Conservation (phyloP, 768 basidiomycete genomes). For the Russula lepida region DNA sequence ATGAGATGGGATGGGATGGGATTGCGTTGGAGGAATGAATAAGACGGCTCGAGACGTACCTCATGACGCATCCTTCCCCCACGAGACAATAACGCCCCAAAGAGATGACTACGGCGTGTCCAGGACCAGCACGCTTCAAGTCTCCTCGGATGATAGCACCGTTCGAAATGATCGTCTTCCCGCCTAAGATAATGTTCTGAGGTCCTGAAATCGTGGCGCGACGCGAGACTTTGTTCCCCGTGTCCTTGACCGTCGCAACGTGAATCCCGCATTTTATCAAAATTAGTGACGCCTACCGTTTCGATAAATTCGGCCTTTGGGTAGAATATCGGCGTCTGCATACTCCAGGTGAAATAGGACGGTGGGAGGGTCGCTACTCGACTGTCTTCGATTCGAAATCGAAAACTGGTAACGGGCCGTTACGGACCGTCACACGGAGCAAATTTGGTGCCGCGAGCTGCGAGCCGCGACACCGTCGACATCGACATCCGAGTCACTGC, state of each 20-base stretch:
- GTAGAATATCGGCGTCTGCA: conserved; percentile 74
- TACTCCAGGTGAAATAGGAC: conserved; percentile 22
- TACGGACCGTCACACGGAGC: not conserved
- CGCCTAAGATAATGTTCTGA: conserved; percentile 94
- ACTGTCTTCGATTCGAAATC: not conserved
- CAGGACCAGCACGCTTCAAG: conserved; percentile 78
- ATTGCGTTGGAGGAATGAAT: not conserved
- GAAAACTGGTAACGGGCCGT: not conserved
- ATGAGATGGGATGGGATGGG: not conserved
- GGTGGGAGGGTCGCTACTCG: too few relatives aligned
- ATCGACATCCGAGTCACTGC: not conserved
- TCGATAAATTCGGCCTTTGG: conserved; percentile 81
- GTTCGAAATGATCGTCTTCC: conserved; percentile 91
- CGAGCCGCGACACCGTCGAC: not conserved
- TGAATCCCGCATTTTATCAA: not conserved
- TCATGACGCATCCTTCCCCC: conserved; percentile 83
- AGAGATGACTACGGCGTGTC: conserved; percentile 89
- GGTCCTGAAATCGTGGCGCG: conserved; percentile 87
- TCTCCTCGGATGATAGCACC: conserved; percentile 91
- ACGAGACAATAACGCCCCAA: conserved; percentile 90
- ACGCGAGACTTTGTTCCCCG: conserved; percentile 92
- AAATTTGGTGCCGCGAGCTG: not conserved
- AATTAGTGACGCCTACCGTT: conserved; percentile 37
- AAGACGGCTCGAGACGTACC: conserved; percentile 35
- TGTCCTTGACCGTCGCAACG: conserved; percentile 50